Conservation (phyloP, 768 basidiomycete species). For the Agaricus bisporus region DNA sequence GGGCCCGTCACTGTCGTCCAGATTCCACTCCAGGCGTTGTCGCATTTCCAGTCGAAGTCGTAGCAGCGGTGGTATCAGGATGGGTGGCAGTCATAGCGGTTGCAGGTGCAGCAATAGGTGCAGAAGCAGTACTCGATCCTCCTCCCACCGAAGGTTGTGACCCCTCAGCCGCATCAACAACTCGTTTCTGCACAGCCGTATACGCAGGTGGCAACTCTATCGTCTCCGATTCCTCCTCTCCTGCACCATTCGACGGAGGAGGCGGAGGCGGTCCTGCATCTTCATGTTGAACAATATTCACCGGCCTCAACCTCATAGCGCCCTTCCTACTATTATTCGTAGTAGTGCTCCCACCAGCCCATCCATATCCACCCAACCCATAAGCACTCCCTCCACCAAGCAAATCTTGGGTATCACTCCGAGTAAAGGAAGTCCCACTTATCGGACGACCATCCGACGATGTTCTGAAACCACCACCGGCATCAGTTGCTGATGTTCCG, state of each 20-base stretch:
- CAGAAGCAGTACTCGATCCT: neutral
- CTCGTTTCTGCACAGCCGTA: constrained; percentile 45
- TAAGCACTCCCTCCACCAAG: constrained; percentile 12
- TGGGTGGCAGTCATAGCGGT: constrained; percentile 1
- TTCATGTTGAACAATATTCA: constrained; percentile 82
- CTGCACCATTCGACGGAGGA: constrained; percentile 9
- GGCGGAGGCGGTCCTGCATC: constrained; percentile 60
- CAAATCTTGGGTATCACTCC: constrained; percentile 42
- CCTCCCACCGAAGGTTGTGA: too few relatives aligned
- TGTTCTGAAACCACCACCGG: neutral
- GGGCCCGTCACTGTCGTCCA: neutral
- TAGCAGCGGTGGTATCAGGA: neutral
- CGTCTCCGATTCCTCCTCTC: constrained; percentile 54
- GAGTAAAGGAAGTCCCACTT: constrained; percentile 31
- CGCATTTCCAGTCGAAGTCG: neutral
- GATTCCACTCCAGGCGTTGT: neutral
- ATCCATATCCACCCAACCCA: constrained; percentile 8
- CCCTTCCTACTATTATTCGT: constrained; percentile 38
- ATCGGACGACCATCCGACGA: constrained; percentile 21
- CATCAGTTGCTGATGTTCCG: constrained; percentile 14
- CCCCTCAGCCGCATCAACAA: neutral
- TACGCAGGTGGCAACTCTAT: constrained; percentile 84
- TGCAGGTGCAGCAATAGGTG: neutral
- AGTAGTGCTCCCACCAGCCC: constrained; percentile 19
- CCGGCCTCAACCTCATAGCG: constrained; percentile 51